A percentile compares a stretch with the other conserved stretches of the same genome.
Evolutionary conservation across 345 rosid species (phyloP).

Genomic region (Moringa oleifera): DNA sequence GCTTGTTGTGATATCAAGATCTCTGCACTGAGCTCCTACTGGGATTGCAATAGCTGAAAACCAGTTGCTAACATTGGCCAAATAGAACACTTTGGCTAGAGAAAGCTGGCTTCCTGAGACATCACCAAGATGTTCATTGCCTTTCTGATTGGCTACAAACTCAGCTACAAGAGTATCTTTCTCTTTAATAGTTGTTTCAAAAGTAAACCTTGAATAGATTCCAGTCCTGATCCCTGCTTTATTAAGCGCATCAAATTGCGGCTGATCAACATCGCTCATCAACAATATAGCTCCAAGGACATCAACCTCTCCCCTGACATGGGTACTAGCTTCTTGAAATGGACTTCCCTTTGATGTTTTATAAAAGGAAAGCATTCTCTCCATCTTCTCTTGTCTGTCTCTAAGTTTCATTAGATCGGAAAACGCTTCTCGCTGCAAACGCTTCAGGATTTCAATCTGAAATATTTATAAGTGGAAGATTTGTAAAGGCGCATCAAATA

Average conservation of each 20-base stretch:
- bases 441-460: constrained; percentile 93
- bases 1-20: constrained; percentile 34
- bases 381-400: constrained; percentile 87
- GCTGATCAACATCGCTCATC: constrained; percentile 38
- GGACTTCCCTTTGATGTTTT: constrained; percentile 48
- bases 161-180: constrained; percentile 58
- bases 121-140: constrained; percentile 21
- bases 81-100: constrained; percentile 62
- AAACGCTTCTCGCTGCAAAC: constrained; percentile 82
- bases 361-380: constrained; percentile 50
- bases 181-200: constrained; percentile 54
- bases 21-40: constrained; percentile 73
- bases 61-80: constrained; percentile 57
- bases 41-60: constrained; percentile 66
- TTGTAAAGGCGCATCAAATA: neutral
- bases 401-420: constrained; percentile 82
- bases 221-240: constrained; percentile 66
- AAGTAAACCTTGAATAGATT: constrained; percentile 50
- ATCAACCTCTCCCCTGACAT: constrained; percentile 67
- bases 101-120: constrained; percentile 42
- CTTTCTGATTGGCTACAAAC: constrained; percentile 48
- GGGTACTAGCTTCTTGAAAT: constrained; percentile 62
- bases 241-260: constrained; percentile 34
- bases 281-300: constrained; percentile 57
- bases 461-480: constrained; percentile 5